Evolutionary conservation across 2,329 filamentous ascomycete species (phyloP), one percentile per base, ranked within the genome.

Genomic region (Neonectria coccinea): DNA sequence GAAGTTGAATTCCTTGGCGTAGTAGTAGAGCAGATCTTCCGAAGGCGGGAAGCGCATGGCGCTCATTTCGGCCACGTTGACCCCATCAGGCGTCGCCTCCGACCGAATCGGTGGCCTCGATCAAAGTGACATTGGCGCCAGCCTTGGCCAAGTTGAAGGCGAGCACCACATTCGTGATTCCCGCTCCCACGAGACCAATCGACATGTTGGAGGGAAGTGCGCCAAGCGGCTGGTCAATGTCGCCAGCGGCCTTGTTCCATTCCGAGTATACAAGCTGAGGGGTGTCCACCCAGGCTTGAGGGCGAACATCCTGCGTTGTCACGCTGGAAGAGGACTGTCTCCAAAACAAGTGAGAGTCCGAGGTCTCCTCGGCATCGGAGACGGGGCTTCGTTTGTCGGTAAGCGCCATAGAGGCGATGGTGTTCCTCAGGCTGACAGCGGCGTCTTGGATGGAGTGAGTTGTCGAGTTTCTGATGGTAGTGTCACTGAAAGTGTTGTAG

Each of bases 11-110:
- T 10, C 42, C 14, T 45, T 22, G 4, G 42, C 42, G 20, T 45
- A 45, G 42, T 45, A 45, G 12, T 45, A 45, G 42, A 45, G 42
- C 7, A 45, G 42, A 22, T 45, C 42, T 22, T 45, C 42, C 10
- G 42, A 45, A 25, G 42, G 42, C n/a, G 42, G 42, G 20, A 45
- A 45, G 11, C 42, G 42, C 42, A 45, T 45, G 42, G 42, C 42
- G 20, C 42, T 20, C 42, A 45, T 22, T 18, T 45, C 42, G 20
- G 42, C 42, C 14, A 45, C 42, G 5, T 45, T 45, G 18, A 45
- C 42, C 5, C 42, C 42, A 12, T 45, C 42, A 7, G 42, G 18
- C 42, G 11, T 45, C 20, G 14, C 20, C 42, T 14, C 42, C 42
- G 4, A 45, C 42, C 12, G 18, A 20, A 11, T 14, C 42, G 5